Evolutionary conservation across 306 rosid species (phyloP).

Genomic region (Corylus avellana): DNA sequence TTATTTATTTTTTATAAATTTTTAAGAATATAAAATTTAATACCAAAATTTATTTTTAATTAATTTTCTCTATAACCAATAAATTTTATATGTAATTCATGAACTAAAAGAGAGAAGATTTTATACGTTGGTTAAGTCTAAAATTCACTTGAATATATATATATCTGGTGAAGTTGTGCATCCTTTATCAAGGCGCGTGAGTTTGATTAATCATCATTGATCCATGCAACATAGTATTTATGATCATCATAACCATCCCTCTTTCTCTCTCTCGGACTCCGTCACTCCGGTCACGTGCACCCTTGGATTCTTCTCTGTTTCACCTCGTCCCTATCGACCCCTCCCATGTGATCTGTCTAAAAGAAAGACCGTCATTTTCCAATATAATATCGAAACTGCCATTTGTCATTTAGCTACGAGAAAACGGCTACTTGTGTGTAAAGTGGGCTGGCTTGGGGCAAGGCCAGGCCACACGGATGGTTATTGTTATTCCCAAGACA

Average conservation of each 20-base stretch:
- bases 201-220: conserved; percentile 5
- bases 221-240: neutral
- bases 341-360: conserved; percentile 45
- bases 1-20: no score
- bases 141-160: no score
- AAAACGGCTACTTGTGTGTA: conserved; percentile 16
- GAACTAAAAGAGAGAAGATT: no score
- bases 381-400: conserved; percentile 35
- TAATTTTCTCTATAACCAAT: no score
- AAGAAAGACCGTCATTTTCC: conserved; percentile 22
- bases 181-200: neutral
- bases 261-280: neutral
- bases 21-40: no score
- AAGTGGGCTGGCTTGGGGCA: neutral
- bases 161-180: no score
- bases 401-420: neutral
- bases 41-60: no score
- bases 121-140: no score
- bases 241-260: neutral
- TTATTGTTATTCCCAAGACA: conserved; percentile 36
- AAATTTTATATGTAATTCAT: no score
- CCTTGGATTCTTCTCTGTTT: conserved; percentile 35
- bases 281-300: conserved; percentile 39
- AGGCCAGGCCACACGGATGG: conserved; percentile 15
- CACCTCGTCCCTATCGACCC: conserved; percentile 20